Evolutionary conservation across 306 rosid genomes (phyloP).

Genomic region (Vachellia pachyceras): DNA sequence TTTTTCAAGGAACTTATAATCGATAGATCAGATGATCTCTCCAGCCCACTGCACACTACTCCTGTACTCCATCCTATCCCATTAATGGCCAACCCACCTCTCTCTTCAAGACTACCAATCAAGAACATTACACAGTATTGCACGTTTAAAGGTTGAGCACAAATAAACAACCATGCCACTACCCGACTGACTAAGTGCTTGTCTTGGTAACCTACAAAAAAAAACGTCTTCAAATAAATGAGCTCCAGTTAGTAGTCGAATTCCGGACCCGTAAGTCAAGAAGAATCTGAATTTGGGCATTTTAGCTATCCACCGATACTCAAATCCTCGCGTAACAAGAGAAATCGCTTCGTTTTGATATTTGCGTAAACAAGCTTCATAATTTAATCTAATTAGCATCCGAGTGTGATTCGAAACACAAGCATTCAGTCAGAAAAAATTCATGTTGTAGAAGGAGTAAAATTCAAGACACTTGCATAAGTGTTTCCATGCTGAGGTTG

Average conservation of each 20-base stretch:
- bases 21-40: neutral
- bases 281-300: neutral
- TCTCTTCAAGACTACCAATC: too few relatives aligned
- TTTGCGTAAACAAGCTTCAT: neutral
- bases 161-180: neutral
- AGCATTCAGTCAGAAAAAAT: neutral
- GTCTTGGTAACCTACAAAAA: too few relatives aligned
- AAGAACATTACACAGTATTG: neutral
- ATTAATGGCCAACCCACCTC: neutral
- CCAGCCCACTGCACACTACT: too few relatives aligned
- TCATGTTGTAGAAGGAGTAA: neutral
- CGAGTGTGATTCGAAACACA: neutral
- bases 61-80: neutral
- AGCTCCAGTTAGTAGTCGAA: slow-evolving; percentile 9
- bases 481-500: neutral
- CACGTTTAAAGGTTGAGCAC: neutral
- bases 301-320: neutral
- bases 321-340: neutral
- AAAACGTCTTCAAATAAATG: neutral
- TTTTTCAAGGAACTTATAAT: neutral
- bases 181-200: neutral
- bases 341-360: neutral
- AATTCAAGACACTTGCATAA: neutral
- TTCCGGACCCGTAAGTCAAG: neutral
- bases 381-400: neutral